phyloP scores from a whole-genome alignment of 345 rosid species.

The Eucalyptus shirleyi region DNA sequence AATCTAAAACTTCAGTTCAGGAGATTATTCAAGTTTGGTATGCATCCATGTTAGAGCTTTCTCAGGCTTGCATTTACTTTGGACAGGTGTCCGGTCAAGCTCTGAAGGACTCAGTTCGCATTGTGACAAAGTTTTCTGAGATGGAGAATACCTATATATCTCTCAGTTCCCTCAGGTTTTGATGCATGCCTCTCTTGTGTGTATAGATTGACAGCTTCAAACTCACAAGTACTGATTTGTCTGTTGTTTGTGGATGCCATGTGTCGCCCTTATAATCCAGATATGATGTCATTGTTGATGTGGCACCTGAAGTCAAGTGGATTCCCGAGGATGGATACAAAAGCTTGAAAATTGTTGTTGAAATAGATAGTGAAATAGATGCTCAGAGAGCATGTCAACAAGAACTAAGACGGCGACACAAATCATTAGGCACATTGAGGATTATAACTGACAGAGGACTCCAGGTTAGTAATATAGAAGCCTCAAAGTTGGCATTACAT shows the following conservation, averaged over 20 bases:
- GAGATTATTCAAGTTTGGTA: neutral
- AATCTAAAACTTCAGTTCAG: neutral
- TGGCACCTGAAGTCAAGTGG: conserved; percentile 87
- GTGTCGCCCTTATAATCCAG: conserved; percentile 20
- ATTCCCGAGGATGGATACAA: conserved; percentile 69
- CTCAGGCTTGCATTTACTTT: neutral
- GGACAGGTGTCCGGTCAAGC: conserved; percentile 73
- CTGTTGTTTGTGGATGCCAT: neutral
- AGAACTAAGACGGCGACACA: conserved; percentile 69
- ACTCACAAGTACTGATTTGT: neutral
- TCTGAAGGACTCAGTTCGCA: conserved; percentile 75
- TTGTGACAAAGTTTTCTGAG: conserved; percentile 63
- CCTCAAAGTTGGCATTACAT: neutral
- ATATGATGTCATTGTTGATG: conserved; percentile 80
- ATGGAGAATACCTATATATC: conserved; percentile 65
- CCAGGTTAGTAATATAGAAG: conserved; percentile 33
- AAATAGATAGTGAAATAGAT: conserved; percentile 69
- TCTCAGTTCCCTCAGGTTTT: conserved; percentile 55
- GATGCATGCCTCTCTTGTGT: neutral
- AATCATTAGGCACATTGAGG: conserved; percentile 59
- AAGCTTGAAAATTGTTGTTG: conserved; percentile 78
- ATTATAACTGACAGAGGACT: conserved; percentile 77
- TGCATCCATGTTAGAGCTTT: neutral
- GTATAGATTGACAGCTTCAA: neutral
- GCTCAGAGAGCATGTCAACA: conserved; percentile 64